A percentile compares a stretch with the other conserved stretches of the same genome.
Conservation (phyloP, 2,329 filamentous ascomycete species). For the Aspergillus nomiae region DNA sequence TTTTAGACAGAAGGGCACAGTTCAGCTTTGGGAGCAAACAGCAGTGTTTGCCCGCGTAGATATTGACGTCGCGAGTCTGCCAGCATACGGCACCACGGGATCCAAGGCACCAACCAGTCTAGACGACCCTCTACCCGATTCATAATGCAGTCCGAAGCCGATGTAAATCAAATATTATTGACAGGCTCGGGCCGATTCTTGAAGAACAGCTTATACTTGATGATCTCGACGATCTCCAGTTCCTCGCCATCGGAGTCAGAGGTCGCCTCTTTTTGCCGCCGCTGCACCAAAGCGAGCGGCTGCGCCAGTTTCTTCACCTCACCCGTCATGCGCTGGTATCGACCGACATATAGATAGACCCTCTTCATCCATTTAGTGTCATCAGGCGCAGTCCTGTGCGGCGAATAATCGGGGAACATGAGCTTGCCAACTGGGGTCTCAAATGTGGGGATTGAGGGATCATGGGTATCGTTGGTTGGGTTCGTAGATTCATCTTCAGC, state of each 20-base stretch:
- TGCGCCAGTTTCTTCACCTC: constrained; percentile 84
- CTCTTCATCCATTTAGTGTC: constrained; percentile 83
- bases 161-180: constrained; percentile 41
- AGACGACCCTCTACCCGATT: not conserved
- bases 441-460: constrained; percentile 21
- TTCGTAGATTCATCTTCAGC: constrained; percentile 29
- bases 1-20: not conserved
- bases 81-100: not conserved
- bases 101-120: not conserved
- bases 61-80: not conserved
- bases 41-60: not conserved
- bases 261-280: constrained; percentile 39
- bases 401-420: constrained; percentile 74
- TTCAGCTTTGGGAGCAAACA: not conserved
- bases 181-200: constrained; percentile 83
- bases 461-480: constrained; percentile 10
- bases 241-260: constrained; percentile 31
- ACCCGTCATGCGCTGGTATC: constrained; percentile 84
- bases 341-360: constrained; percentile 84
- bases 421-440: constrained; percentile 69
- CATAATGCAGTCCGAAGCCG: not conserved
- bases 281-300: constrained; percentile 76
- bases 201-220: constrained; percentile 86
- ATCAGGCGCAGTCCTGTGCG: constrained; percentile 47
- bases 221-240: constrained; percentile 82